A percentile compares a stretch with the other conserved stretches of the same genome.
These are phyloP conservation scores for Zygosaccharomyces pseudobailii DNA, from an alignment of 1,139 yeast species.

Conservation along the genomic window DNA sequence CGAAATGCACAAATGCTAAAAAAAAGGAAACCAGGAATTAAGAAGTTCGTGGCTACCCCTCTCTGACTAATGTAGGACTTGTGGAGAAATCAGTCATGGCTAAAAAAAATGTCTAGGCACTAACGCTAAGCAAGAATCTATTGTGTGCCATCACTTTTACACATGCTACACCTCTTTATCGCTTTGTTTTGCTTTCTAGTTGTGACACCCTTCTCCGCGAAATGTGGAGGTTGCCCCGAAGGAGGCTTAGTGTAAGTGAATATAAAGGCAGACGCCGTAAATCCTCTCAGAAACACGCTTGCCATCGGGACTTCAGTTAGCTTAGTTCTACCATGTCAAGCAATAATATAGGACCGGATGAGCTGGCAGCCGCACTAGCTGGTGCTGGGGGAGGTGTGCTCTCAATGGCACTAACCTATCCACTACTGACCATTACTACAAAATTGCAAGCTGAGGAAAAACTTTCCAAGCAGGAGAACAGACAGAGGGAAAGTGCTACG, in stretches of 20 bases:
- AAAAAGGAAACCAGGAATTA: no score
- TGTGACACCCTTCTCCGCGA: not conserved
- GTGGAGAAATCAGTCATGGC: no score
- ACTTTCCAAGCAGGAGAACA: conserved; percentile 20
- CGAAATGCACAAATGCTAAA: no score
- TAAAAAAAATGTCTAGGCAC: no score
- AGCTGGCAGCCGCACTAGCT: conserved; percentile 73
- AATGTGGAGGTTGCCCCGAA: not conserved
- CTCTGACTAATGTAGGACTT: no score
- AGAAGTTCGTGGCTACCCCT: no score
- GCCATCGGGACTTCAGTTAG: not conserved
- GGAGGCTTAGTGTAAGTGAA: not conserved
- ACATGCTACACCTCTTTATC: no score
- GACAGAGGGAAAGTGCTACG: conserved; percentile 23
- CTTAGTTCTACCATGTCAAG: not conserved
- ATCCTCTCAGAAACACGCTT: no score
- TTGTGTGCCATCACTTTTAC: no score
- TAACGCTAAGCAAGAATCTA: no score
- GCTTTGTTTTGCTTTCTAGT: no score
- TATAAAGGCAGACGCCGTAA: not conserved
- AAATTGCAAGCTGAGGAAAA: conserved; percentile 56
- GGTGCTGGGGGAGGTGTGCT: conserved; percentile 94
- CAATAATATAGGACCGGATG: conserved; percentile 1
- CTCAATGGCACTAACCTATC: conserved; percentile 80
- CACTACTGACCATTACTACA: conserved; percentile 77